These are phyloP conservation scores for Lachancea fermentati DNA, from an alignment of 805 yeast genomes.

Conservation along the genomic window DNA sequence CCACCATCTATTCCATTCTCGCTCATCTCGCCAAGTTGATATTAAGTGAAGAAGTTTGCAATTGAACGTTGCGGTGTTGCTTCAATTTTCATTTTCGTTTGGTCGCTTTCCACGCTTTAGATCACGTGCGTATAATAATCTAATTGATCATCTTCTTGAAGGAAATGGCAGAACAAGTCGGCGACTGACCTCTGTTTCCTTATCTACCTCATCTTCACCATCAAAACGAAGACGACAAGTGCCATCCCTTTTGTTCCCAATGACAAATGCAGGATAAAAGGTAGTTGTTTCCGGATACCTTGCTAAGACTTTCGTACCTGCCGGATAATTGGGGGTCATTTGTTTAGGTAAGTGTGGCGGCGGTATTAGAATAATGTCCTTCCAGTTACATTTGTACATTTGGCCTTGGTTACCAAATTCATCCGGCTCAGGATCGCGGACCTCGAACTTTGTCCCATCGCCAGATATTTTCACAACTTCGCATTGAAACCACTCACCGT, in stretches of 20 bases:
- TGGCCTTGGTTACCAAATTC: slow-evolving; percentile 86
- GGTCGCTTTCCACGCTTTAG: not conserved
- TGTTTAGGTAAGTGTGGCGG: slow-evolving; percentile 38
- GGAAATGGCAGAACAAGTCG: slow-evolving; percentile 78
- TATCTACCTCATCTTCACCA: slow-evolving; percentile 95
- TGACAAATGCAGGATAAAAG: slow-evolving; percentile 90
- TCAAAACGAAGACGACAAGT: slow-evolving; percentile 78
- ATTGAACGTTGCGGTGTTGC: no score
- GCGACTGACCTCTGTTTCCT: slow-evolving; percentile 89
- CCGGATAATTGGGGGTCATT: slow-evolving; percentile 46
- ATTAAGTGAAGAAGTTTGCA: no score
- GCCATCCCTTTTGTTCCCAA: slow-evolving; percentile 68
- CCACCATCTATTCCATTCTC: not conserved
- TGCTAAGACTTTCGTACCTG: slow-evolving; percentile 80
- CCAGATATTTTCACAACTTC: slow-evolving; percentile 72
- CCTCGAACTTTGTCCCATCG: slow-evolving; percentile 76
- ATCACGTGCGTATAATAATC: not conserved
- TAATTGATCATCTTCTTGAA: slow-evolving; percentile 12
- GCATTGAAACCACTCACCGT: slow-evolving; percentile 96
- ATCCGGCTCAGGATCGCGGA: slow-evolving; percentile 97
- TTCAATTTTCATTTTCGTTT: not conserved
- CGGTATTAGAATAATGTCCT: slow-evolving; percentile 73
- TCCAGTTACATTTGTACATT: slow-evolving; percentile 73
- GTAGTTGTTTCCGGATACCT: slow-evolving; percentile 97
- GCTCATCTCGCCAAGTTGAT: not conserved